Evolutionary conservation across 768 basidiomycete genomes (phyloP), one percentile per base, ranked within the genome.

Genomic region (Steccherinum ochraceum): DNA sequence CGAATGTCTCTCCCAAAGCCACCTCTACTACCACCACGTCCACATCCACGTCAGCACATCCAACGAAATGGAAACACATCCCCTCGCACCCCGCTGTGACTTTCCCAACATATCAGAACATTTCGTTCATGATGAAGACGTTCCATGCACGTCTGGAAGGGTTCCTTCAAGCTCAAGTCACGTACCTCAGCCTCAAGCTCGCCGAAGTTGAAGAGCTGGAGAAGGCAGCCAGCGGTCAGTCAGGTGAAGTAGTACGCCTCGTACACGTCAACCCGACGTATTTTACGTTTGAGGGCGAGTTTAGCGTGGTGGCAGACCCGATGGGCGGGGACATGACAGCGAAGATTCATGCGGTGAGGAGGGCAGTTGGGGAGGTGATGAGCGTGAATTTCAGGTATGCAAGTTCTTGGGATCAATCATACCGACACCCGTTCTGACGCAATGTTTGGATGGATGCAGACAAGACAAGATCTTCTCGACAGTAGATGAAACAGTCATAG

Each of bases 231-330:
- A 20, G 5, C 13, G 45, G 21, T 3, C 7, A 16, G 27, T n/a
- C n/a, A n/a, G n/a, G n/a, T n/a, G n/a, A n/a, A n/a, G n/a, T n/a
- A n/a, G 30, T 35, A 16, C 30, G 30, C 30, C 7, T 35, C 30
- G 30, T 35, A 16, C 30, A 7, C 16, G 30, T 35, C 7, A 35
- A 16, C 30, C 52, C 58, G 16, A 50, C 55, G 44, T 43, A 57
- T 4, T 79, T 80, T 57, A 64, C 62, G 21, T 78, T 80, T 52
- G 72, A 74, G 42, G 77, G 76, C 21, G 78, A 80, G 64, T 79
- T 67, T 63, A 73, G 77, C 1, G 61, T 73, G 40, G 74, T 77
- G 19, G 69, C 72, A 4, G 55, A 78, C 51, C 58, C 77, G 16
- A 44, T 65, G 5, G 61, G 59, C 27, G 69, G 69, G 10, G 46